These are phyloP conservation scores for Phaffomyces antillensis DNA, from an alignment of 805 yeast genomes.

Conservation along the genomic window DNA sequence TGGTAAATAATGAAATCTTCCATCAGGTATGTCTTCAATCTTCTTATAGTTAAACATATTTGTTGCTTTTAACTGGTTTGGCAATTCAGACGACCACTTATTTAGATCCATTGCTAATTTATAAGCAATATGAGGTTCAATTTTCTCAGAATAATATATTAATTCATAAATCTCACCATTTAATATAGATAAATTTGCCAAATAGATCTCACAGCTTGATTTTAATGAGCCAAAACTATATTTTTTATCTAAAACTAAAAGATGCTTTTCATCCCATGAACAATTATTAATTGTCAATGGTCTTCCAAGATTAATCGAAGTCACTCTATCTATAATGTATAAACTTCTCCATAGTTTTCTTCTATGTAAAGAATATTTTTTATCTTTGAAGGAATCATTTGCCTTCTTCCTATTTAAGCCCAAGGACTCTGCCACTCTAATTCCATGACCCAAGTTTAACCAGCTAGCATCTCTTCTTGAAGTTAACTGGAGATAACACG, in stretches of 20 bases:
- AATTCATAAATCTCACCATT: slow-evolving; percentile 24
- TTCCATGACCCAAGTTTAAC: slow-evolving; percentile 31
- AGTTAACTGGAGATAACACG: slow-evolving; percentile 28
- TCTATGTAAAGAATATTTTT: slow-evolving; percentile 17
- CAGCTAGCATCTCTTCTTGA: slow-evolving; percentile 25
- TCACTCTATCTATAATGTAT: slow-evolving; percentile 24
- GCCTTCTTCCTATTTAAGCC: slow-evolving; percentile 29
- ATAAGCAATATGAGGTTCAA: slow-evolving; percentile 23
- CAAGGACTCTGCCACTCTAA: slow-evolving; percentile 31
- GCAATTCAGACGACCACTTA: slow-evolving; percentile 1
- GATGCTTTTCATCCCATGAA: slow-evolving; percentile 28
- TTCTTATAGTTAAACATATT: neutral
- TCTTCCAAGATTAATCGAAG: slow-evolving; percentile 27
- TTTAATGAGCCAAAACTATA: slow-evolving; percentile 1
- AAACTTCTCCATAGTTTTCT: slow-evolving; percentile 25
- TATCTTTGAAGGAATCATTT: slow-evolving; percentile 25
- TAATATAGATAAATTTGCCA: slow-evolving; percentile 20
- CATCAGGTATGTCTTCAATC: neutral
- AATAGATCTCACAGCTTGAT: slow-evolving; percentile 21
- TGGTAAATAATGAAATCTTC: slow-evolving; percentile 2
- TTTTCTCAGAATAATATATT: slow-evolving; percentile 23
- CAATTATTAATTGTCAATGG: slow-evolving; percentile 26
- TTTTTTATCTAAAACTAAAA: neutral
- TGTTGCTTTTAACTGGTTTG: slow-evolving; percentile 1
- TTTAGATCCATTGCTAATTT: slow-evolving; percentile 26